Conservation (phyloP, 768 basidiomycete genomes). For the Strobilomyces confusus region DNA sequence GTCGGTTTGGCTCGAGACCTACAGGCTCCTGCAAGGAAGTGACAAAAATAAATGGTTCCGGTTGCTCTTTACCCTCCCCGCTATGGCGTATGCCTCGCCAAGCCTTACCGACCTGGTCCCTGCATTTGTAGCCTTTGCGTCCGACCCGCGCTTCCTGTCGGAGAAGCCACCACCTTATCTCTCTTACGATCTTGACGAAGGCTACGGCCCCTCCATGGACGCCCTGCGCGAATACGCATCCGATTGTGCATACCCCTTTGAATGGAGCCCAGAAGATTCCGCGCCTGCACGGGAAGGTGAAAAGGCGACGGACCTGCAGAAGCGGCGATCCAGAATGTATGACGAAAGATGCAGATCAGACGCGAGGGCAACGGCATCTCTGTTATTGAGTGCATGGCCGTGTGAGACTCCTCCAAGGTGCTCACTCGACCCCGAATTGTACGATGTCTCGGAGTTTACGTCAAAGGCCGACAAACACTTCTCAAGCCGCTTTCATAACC, state of each 20-base stretch:
- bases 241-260: background rate
- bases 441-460: constrained; percentile 3
- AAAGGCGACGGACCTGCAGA: background rate
- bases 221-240: background rate
- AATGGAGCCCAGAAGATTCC: constrained; percentile 13
- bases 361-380: background rate
- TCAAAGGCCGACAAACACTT: constrained; percentile 4
- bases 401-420: constrained; percentile 9
- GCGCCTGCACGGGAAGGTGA: constrained; percentile 3
- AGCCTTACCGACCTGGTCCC: constrained; percentile 16
- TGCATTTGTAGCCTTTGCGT: constrained; percentile 31
- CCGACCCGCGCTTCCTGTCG: constrained; percentile 3
- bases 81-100: constrained; percentile 29
- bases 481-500: constrained; percentile 16
- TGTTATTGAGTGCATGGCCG: constrained; percentile 18
- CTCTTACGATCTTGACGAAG: constrained; percentile 10
- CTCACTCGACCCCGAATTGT: background rate
- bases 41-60: constrained; percentile 11
- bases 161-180: constrained; percentile 17
- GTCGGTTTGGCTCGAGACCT: constrained; percentile 26
- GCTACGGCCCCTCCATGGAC: background rate
- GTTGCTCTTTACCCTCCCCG: constrained; percentile 31
- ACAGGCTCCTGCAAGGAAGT: constrained; percentile 23
- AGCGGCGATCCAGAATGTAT: constrained; percentile 9
- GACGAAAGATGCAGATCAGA: constrained; percentile 6